Base-by-base conservation (phyloP, 2,329 filamentous ascomycete species). In the Aspergillus melleus region DNA sequence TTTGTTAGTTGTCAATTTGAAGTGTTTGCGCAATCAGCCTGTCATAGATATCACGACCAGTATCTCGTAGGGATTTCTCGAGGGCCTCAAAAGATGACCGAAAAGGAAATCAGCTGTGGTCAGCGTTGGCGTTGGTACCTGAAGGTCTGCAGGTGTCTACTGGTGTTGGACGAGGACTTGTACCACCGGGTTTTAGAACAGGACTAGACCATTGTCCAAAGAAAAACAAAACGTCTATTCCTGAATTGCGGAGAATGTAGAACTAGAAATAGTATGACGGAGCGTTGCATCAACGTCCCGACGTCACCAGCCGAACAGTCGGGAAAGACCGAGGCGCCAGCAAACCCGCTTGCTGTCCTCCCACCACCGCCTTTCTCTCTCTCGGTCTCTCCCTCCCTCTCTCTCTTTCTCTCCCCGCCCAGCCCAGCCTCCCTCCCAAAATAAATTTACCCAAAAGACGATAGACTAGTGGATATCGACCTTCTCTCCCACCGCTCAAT, bases 1-100 rank as follows among this genome's bases (percentile, higher is more conserved):
- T 62, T 61, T 59, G 61, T 59, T 67, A 66, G 63, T 66, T 64
- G 61, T 57, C 62, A 65, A 67, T 66, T 54, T 59, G 30, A 67
- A 64, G 60, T 65, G 58, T 63, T 61, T 44, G 55, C 54, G 46
- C 62, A 64, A 62, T 54, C 52, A 56, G 16, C 5, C 49, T 26
- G 20, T 26, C 32, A 8, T 36, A 2, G 32, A 6, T 36, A 14
- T 36, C 32, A 36, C 10, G 26, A 26, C 1, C 26, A 9, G 26
- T 29, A 9, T 29, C 26, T 29, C 4, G 30, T 9, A 52, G 8
- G 26, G 26, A 9, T 29, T 9, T 29, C 12, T 16, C 1, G 30
- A 12, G 32, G 32, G 14, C 32, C 32, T 36, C 32, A 4, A 29
- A 29, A 51, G 39, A 47, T 24, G 26, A 29, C 32, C 26, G 14